phyloP scores from a whole-genome alignment of 768 basidiomycete genomes.

The Podaxis sp. region DNA sequence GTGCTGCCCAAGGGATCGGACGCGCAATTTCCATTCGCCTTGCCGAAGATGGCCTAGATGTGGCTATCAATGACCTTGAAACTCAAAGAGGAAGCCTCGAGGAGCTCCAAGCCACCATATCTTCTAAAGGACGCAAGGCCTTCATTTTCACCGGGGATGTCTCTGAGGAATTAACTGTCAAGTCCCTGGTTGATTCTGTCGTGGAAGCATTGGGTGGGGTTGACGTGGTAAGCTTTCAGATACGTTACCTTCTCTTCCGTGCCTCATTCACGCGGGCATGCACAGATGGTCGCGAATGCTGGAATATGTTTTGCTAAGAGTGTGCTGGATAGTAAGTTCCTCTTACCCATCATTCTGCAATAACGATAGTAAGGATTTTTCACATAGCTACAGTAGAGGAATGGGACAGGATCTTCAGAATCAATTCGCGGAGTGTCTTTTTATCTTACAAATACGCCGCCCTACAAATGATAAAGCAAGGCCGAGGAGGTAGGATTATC shows the following conservation, averaged over 20 bases:
- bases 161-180: slow-evolving; percentile 34
- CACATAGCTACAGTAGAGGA: slow-evolving; percentile 26
- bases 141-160: slow-evolving; percentile 32
- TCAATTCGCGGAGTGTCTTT: slow-evolving; percentile 34
- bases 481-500: slow-evolving; percentile 40
- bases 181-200: slow-evolving; percentile 32
- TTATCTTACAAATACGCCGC: slow-evolving; percentile 39
- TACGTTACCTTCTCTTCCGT: not conserved
- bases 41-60: slow-evolving; percentile 39
- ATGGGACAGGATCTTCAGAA: slow-evolving; percentile 27
- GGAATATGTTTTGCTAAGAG: slow-evolving; percentile 14
- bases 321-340: slow-evolving; percentile 13
- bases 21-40: slow-evolving; percentile 40
- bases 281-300: slow-evolving; percentile 38
- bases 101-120: not conserved
- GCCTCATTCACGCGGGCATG: not conserved
- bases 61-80: slow-evolving; percentile 37
- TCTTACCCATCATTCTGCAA: not conserved
- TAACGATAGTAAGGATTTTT: not conserved
- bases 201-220: slow-evolving; percentile 32
- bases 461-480: slow-evolving; percentile 38
- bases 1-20: slow-evolving; percentile 42
- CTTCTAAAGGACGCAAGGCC: slow-evolving; percentile 21
- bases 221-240: slow-evolving; percentile 21
- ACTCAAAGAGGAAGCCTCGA: not conserved